These are phyloP conservation scores for Diaporthe sp. DNA, from an alignment of 2,329 filamentous ascomycete species.

Conservation along the genomic window DNA sequence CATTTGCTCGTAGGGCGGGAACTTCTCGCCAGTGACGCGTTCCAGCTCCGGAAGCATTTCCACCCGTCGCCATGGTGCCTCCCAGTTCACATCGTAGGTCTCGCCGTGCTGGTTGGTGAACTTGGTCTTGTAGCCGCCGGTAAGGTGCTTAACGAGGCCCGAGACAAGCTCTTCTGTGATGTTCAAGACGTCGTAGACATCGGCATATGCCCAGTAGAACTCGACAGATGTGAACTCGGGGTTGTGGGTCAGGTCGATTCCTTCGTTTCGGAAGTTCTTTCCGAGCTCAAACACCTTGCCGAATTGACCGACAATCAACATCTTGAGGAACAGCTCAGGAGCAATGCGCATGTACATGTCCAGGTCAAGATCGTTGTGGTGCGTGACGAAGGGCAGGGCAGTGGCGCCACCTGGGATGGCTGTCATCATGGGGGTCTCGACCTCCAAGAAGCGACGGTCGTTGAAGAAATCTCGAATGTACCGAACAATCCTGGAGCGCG, in stretches of 20 bases:
- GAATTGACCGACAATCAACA: constrained; percentile 91
- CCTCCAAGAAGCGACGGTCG: constrained; percentile 87
- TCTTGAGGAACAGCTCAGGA: constrained; percentile 96
- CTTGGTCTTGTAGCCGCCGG: constrained; percentile 84
- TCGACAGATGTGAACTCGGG: constrained; percentile 98
- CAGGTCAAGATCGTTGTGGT: constrained; percentile 96
- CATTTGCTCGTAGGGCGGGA: constrained; percentile 87
- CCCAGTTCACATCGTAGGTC: constrained; percentile 93
- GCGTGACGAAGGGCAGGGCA: constrained; percentile 92
- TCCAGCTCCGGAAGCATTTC: constrained; percentile 97
- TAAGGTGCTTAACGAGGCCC: constrained; percentile 87
- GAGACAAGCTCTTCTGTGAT: constrained; percentile 95
- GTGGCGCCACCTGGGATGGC: constrained; percentile 95
- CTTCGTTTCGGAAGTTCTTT: constrained; percentile 94
- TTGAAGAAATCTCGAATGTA: constrained; percentile 93
- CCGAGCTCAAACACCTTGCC: constrained; percentile 97
- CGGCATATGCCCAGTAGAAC: constrained; percentile 95
- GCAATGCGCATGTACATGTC: constrained; percentile 95
- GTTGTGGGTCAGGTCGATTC: constrained; percentile 93
- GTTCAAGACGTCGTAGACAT: constrained; percentile 90
- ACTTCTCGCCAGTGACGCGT: constrained; percentile 90
- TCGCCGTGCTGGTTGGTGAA: constrained; percentile 91
- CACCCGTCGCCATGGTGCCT: constrained; percentile 89
- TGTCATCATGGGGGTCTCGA: constrained; percentile 98
- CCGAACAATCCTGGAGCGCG: constrained; percentile 85